Conservation (phyloP, 2,329 filamentous ascomycete genomes). For the Laburnicola sp. region DNA sequence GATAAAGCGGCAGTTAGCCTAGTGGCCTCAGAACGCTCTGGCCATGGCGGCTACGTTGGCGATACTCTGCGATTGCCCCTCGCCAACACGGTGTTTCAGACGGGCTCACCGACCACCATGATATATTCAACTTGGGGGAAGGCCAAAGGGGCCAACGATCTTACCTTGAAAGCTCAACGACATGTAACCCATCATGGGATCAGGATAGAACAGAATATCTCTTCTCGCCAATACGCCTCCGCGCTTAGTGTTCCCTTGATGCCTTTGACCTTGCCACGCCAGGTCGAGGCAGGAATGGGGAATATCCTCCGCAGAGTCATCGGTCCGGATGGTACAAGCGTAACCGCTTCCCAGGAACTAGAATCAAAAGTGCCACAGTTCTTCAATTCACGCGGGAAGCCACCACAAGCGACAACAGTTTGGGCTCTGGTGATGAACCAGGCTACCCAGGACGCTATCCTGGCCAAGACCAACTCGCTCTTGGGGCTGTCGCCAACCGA, state of each 20-base stretch:
- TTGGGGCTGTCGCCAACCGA: conserved; percentile 14
- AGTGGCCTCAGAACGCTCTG: conserved; percentile 11
- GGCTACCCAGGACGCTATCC: conserved; percentile 4
- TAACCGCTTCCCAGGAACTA: conserved; percentile 71
- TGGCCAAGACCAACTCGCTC: conserved; percentile 11
- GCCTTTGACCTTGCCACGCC: conserved; percentile 65
- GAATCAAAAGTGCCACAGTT: conserved; percentile 66
- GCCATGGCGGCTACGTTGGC: neutral
- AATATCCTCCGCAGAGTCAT: conserved; percentile 74
- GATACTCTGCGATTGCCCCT: conserved; percentile 62
- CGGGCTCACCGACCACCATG: conserved; percentile 53
- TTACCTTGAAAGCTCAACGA: conserved; percentile 16
- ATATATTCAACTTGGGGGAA: conserved; percentile 28
- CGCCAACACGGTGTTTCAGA: conserved; percentile 78
- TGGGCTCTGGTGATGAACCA: conserved; percentile 73
- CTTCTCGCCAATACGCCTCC: neutral
- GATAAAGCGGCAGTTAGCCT: conserved; percentile 35
- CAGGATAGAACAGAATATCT: conserved; percentile 5
- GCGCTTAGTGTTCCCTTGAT: conserved; percentile 56
- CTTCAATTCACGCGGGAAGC: conserved; percentile 50
- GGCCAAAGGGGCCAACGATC: conserved; percentile 16
- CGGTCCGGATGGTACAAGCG: conserved; percentile 46
- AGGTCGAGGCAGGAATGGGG: conserved; percentile 68
- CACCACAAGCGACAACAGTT: conserved; percentile 60
- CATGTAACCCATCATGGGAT: conserved; percentile 24